These are phyloP conservation scores for Erigeron philadelphicus DNA, from an alignment of 140 eudicot species.

Conservation along the genomic window DNA sequence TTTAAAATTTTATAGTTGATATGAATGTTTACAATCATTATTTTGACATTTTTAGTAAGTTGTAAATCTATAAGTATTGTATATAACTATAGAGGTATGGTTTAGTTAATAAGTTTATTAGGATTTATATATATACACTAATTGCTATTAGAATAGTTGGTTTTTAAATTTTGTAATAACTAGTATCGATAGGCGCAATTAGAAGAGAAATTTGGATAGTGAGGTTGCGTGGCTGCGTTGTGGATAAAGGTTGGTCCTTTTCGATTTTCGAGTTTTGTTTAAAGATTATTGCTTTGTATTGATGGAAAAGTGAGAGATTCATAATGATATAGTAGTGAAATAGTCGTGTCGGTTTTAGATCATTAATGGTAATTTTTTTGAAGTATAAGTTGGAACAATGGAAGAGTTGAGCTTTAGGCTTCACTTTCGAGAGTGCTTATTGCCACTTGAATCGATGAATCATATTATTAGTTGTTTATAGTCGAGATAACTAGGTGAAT, in stretches of 20 bases:
- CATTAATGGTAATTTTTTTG: conserved; percentile 9
- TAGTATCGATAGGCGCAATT: conserved; percentile 9
- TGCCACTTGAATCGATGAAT: neutral
- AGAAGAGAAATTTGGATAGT: neutral
- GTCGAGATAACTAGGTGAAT: neutral
- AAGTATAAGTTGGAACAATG: neutral
- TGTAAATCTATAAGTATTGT: no score
- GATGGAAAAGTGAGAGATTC: conserved; percentile 7
- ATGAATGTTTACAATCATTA: no score
- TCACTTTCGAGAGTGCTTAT: conserved; percentile 3
- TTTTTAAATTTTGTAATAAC: neutral
- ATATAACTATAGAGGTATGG: no score
- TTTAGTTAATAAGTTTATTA: no score
- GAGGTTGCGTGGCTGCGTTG: neutral
- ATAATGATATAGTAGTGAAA: neutral
- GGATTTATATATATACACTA: no score
- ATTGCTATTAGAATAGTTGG: neutral
- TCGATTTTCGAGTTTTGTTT: no score
- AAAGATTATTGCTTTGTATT: neutral
- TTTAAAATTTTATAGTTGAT: neutral
- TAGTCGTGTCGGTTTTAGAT: neutral
- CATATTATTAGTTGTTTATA: neutral
- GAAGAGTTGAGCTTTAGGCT: neutral
- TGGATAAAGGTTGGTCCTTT: neutral
- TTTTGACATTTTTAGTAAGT: no score